These are phyloP conservation scores for Picochlorum sp. DNA, from an alignment of 139 green algal genomes.

Conservation along the genomic window DNA sequence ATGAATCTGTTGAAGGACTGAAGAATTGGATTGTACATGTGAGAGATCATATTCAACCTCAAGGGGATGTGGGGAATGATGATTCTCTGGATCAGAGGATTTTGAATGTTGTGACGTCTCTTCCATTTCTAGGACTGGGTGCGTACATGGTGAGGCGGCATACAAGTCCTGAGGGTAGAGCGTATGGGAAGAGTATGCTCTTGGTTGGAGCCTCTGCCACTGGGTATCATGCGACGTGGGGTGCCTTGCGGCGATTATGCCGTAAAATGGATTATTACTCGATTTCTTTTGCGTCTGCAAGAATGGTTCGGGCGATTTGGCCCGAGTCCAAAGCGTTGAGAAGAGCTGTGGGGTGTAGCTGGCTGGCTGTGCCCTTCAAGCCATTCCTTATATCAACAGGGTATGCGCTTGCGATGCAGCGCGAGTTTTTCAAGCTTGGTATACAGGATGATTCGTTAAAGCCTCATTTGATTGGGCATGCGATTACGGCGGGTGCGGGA, in stretches of 20 bases:
- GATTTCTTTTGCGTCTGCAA: slow-evolving; percentile 23
- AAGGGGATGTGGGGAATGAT: slow-evolving; percentile 28
- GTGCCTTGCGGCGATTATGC: slow-evolving; percentile 29
- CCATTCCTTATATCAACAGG: slow-evolving; percentile 42
- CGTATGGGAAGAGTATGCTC: slow-evolving; percentile 47
- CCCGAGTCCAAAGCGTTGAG: slow-evolving; percentile 13
- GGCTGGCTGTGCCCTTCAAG: slow-evolving; percentile 53
- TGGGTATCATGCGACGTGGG: slow-evolving; percentile 46
- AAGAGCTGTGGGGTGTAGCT: slow-evolving; percentile 20
- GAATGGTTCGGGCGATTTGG: slow-evolving; percentile 40
- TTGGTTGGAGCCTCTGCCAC: slow-evolving; percentile 38
- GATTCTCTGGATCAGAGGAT: slow-evolving; percentile 41
- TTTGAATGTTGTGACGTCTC: slow-evolving; percentile 52
- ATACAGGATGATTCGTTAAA: slow-evolving; percentile 22
- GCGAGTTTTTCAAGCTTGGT: slow-evolving; percentile 19
- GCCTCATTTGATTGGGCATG: slow-evolving; percentile 41
- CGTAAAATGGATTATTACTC: slow-evolving; percentile 67
- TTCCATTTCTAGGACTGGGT: slow-evolving; percentile 50
- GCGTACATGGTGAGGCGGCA: slow-evolving; percentile 40
- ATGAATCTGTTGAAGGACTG: not conserved
- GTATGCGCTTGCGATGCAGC: slow-evolving; percentile 35
- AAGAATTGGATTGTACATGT: slow-evolving; percentile 6
- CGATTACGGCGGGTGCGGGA: slow-evolving; percentile 26
- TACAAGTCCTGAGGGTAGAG: slow-evolving; percentile 27
- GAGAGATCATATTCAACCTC: slow-evolving; percentile 15